Evolutionary conservation across 1,284 basidiomycete species (phyloP).

Genomic region (Wolfiporia cocos): DNA sequence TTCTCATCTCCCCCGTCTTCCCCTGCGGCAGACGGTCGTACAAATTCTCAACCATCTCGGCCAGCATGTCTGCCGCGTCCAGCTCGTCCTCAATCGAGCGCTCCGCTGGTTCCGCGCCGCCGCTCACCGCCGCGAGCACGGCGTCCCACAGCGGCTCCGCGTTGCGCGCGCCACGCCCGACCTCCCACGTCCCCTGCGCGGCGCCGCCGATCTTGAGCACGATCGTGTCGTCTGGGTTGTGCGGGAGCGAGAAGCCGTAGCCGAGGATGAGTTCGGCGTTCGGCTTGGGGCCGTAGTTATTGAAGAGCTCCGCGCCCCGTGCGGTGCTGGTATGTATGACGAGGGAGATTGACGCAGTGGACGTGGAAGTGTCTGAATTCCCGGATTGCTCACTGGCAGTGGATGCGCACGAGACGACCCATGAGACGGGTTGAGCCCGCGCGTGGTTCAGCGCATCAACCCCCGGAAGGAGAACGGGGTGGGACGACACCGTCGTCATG

Average conservation of each 20-base stretch:
- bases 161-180: constrained; percentile 52
- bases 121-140: constrained; percentile 38
- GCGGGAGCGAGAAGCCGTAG: constrained; percentile 76
- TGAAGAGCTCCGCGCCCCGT: constrained; percentile 65
- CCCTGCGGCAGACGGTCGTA: constrained; percentile 37
- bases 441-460: constrained; percentile 83
- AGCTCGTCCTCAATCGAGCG: constrained; percentile 50
- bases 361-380: neutral
- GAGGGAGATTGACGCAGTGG: constrained; percentile 26
- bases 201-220: constrained; percentile 65
- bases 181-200: constrained; percentile 44
- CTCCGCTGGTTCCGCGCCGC: constrained; percentile 19
- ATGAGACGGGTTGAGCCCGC: constrained; percentile 68
- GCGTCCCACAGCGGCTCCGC: constrained; percentile 58
- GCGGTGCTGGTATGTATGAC: constrained; percentile 40
- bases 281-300: constrained; percentile 84
- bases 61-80: constrained; percentile 57
- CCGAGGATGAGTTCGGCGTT: constrained; percentile 85
- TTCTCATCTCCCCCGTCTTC: constrained; percentile 29
- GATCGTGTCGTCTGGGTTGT: constrained; percentile 83
- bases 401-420: constrained; percentile 51
- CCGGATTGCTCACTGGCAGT: neutral
- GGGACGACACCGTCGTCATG: constrained; percentile 41
- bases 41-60: constrained; percentile 56
- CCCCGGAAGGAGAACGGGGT: constrained; percentile 81